These are phyloP conservation scores for Paramecium tetraurelia DNA, from an alignment of 73 alveolate genomes.

Conservation along the genomic window DNA sequence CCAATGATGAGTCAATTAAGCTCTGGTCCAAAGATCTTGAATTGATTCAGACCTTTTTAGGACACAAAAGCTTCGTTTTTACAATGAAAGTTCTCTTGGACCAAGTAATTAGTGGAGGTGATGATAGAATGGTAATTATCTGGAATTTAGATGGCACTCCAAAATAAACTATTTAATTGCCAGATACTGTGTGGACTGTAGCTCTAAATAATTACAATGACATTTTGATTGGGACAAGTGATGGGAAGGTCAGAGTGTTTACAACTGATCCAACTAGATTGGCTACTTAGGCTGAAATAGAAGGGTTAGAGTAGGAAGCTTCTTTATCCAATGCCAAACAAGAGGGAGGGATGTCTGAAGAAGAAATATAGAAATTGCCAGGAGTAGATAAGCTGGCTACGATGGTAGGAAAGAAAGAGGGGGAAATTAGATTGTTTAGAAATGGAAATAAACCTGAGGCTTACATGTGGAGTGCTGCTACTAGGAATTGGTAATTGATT, in stretches of 20 bases:
- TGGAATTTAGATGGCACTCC: conserved; percentile 87
- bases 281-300: conserved; percentile 81
- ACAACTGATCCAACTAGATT: conserved; percentile 76
- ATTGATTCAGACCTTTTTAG: conserved; percentile 76
- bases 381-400: conserved; percentile 75
- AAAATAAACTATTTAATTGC: conserved; percentile 82
- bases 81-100: conserved; percentile 71
- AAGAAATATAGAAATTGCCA: conserved; percentile 88
- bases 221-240: conserved; percentile 93
- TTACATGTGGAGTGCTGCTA: conserved; percentile 89
- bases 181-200: conserved; percentile 96
- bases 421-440: conserved; percentile 94
- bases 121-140: conserved; percentile 92
- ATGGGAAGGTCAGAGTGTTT: conserved; percentile 89
- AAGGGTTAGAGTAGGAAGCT: conserved; percentile 84
- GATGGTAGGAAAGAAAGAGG: conserved; percentile 90
- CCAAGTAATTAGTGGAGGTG: conserved; percentile 89
- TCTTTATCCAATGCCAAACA: conserved; percentile 67
- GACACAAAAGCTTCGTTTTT: conserved; percentile 95
- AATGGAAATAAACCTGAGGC: conserved; percentile 94
- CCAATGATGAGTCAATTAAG: conserved; percentile 94
- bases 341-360: conserved; percentile 65
- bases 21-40: conserved; percentile 89
- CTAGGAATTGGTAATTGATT: conserved; percentile 89
- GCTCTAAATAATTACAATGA: conserved; percentile 85